Evolutionary conservation across 768 basidiomycete species (phyloP).

Genomic region (Termitomyces sp.): DNA sequence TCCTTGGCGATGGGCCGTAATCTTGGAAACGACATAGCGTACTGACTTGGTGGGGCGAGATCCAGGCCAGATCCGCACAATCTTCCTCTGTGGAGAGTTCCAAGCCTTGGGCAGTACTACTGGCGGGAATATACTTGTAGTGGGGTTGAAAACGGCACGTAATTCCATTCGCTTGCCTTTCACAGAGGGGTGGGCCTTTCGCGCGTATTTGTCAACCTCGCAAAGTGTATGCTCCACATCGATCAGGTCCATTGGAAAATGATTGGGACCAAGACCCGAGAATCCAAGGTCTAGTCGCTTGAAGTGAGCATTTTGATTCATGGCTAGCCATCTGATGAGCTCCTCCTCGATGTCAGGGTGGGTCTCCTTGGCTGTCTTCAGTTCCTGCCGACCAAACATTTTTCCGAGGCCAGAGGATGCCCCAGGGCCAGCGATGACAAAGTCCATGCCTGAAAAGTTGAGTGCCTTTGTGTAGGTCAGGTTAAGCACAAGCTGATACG

Average conservation of each 20-base stretch:
- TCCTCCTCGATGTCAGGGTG: conserved; percentile 42
- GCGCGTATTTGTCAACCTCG: conserved; percentile 75
- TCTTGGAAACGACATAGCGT: conserved; percentile 32
- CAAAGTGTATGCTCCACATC: conserved; percentile 79
- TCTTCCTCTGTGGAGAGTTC: conserved; percentile 37
- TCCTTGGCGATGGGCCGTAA: conserved; percentile 30
- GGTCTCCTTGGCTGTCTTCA: conserved; percentile 22
- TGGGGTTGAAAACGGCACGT: conserved; percentile 29
- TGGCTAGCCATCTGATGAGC: conserved; percentile 59
- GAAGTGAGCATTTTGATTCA: conserved; percentile 57
- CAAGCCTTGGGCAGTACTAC: conserved; percentile 49
- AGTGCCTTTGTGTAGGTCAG: conserved; percentile 52
- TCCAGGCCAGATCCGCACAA: conserved; percentile 34
- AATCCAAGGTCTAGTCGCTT: conserved; percentile 49
- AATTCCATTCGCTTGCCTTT: conserved; percentile 35
- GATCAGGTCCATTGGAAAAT: conserved; percentile 51
- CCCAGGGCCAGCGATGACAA: conserved; percentile 66
- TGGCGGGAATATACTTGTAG: conserved; percentile 18
- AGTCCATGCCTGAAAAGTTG: conserved; percentile 62
- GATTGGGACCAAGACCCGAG: conserved; percentile 41
- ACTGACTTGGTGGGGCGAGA: conserved; percentile 33
- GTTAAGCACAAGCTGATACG: conserved; percentile 61
- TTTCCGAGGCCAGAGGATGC: conserved; percentile 60
- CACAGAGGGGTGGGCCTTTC: conserved; percentile 44
- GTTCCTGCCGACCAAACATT: conserved; percentile 46